These are phyloP conservation scores for Azolla pinnata DNA, from an alignment of 75 land plant genomes.

Conservation along the genomic window DNA sequence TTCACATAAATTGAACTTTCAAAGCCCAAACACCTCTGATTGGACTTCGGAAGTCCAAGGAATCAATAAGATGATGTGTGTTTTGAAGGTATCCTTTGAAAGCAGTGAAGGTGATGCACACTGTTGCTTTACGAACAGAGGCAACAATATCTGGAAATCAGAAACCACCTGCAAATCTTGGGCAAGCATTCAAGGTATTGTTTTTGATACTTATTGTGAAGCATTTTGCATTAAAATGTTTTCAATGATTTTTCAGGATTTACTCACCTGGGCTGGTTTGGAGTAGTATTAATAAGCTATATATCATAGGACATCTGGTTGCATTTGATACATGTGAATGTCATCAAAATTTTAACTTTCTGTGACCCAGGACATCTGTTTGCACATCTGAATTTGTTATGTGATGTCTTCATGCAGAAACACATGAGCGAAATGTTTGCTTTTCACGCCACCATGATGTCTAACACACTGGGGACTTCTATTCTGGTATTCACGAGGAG, in stretches of 20 bases:
- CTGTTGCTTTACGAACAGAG: conserved; percentile 89
- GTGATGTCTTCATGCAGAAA: conserved; percentile 32
- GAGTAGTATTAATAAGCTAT: no score
- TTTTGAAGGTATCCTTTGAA: conserved; percentile 98
- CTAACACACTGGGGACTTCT: conserved; percentile 81
- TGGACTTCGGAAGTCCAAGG: no score
- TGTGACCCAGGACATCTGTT: no score
- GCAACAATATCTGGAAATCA: conserved; percentile 40
- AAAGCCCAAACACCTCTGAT: no score
- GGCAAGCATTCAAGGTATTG: conserved; percentile 44
- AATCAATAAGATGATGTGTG: no score
- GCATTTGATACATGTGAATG: no score
- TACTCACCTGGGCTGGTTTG: no score
- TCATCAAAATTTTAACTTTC: neutral
- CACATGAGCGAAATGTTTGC: conserved; percentile 97
- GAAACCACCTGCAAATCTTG: conserved; percentile 31
- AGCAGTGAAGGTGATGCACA: conserved; percentile 98
- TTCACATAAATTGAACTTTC: no score
- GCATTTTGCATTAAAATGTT: neutral
- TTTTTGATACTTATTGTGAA: neutral
- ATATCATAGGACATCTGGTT: no score
- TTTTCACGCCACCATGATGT: conserved; percentile 89
- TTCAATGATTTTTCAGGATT: no score
- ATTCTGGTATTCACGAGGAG: conserved; percentile 93
- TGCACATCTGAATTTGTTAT: no score